Evolutionary conservation across 2,329 filamentous ascomycete genomes (phyloP), one percentile per base, ranked within the genome.

Genomic region (Torrubiellomyces zombiae): DNA sequence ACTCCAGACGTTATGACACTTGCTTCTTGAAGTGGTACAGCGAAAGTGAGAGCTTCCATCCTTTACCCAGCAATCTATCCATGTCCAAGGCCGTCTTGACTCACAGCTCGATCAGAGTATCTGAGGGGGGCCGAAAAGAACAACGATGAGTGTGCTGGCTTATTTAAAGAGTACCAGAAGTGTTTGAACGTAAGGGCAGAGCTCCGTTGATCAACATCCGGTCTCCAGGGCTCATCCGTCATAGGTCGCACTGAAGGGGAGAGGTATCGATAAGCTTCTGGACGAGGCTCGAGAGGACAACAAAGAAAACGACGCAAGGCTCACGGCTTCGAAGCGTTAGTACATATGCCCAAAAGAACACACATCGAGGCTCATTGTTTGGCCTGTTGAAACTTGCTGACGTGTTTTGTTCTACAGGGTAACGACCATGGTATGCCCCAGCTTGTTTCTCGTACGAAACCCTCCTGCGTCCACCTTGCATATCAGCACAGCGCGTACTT

Each of bases 1-100:
- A 1, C 2, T 9, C 3, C 32, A 94, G 85, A 49, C 80, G 75
- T 40, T 98, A 98, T 48, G 89, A 98, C 51, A 85, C 77, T 26
- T 98, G 89, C 56, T 98, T 98, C 49, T 59, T 98, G 35, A 95
- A 93, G 56, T 98, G 89, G 89, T 98, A 98, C 52, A 94, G 85
- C 47, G 89, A 98, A 55, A 95, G 89, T 94, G 62, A 30, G 75
- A 51, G 25, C 21, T 25, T 30, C 28, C 26, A 18, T 21, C 6
- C n/a, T n/a, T n/a, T n/a, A n/a, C n/a, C n/a, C n/a, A n/a, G 25
- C 31, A 20, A 25, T 25, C 38, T n/a, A n/a, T n/a, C n/a, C n/a
- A n/a, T n/a, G n/a, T n/a, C n/a, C 39, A 24, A 36, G 9, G 16
- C 6, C 6, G 7, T 14, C 13, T 6, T 9, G 20, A 24, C 16